These are phyloP conservation scores for Diaporthe eres DNA, from an alignment of 2,329 filamentous ascomycete species.

Conservation along the genomic window DNA sequence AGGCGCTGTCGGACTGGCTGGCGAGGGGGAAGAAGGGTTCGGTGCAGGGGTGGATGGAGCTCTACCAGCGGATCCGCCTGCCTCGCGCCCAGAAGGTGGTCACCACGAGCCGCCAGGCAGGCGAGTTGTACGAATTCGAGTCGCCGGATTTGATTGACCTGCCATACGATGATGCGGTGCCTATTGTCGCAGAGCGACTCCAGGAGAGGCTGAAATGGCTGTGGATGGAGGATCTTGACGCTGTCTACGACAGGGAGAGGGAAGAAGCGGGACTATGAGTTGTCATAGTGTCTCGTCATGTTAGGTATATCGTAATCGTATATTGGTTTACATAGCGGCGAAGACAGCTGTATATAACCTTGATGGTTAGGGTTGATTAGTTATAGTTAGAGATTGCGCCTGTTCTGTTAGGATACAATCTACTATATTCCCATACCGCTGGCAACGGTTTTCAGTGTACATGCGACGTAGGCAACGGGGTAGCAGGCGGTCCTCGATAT, in stretches of 20 bases:
- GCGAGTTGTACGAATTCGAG: slow-evolving; percentile 49
- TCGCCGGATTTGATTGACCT: slow-evolving; percentile 51
- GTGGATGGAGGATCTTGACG: slow-evolving; percentile 52
- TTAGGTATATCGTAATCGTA: too few relatives aligned
- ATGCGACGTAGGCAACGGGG: neutral
- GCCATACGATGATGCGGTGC: slow-evolving; percentile 53
- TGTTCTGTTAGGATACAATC: too few relatives aligned
- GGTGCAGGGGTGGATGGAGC: slow-evolving; percentile 44
- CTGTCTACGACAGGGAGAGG: slow-evolving; percentile 40
- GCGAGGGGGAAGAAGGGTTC: neutral
- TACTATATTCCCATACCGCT: too few relatives aligned
- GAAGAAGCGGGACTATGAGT: slow-evolving; percentile 15
- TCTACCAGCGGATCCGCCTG: slow-evolving; percentile 49
- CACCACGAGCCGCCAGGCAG: slow-evolving; percentile 49
- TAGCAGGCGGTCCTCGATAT: neutral
- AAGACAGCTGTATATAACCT: neutral
- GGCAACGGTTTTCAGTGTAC: too few relatives aligned
- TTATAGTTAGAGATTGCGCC: too few relatives aligned
- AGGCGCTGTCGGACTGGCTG: slow-evolving; percentile 37
- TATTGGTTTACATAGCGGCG: neutral
- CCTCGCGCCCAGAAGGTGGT: slow-evolving; percentile 51
- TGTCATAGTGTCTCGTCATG: neutral
- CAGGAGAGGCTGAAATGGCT: slow-evolving; percentile 51
- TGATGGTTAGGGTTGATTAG: neutral
- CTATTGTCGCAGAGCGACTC: slow-evolving; percentile 48